Evolutionary conservation across 179 eudicot species (phyloP), one percentile per base, ranked within the genome.

Genomic region (Monotropa hypopitys): DNA sequence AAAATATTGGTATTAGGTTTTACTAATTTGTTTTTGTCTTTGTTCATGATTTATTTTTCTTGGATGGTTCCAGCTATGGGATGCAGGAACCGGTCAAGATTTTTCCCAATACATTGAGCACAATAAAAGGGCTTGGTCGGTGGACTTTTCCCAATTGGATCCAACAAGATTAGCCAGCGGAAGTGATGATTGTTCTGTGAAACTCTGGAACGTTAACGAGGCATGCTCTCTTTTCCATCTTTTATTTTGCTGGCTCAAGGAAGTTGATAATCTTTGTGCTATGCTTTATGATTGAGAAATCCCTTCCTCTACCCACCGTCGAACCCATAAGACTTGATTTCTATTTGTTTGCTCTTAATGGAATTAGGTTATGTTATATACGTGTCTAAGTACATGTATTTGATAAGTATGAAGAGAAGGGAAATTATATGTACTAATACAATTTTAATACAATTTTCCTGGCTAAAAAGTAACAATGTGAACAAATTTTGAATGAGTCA

Each of bases 121-220:
- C 81, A 79, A 68, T 61, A 88, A 83, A 79, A 87, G 99, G 87
- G 98, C 98, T 23, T 96, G 99, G 99, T 96, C 94, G 75, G 94
- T 96, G 83, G 99, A 96, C 69, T 96, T 96, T 68, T 96, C 97
- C 74, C 85, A 70, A 70, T 82, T 90, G 78, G 98, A 96, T 87
- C 99, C 99, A 59, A 93, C 85, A 65, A 91, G 89, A 73, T 83
- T 96, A 53, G 99, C 92, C 77, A 96, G 98, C 85, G 99, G 98
- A 76, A 89, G 99, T 85, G 99, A 96, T 81, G 99, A 96, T 78
- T 92, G 92, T 76, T 78, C 90, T 79, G 98, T 96, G 80, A 91
- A 91, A 82, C 76, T 96, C 10, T 96, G 99, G 99, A 89, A 86
- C 85, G 89, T 93, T 76, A 90, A 87, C 77, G 97, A 96, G 89